These are phyloP conservation scores for Pythium rhizo-oryzae DNA, from an alignment of 352 stramenopile species.

Conservation along the genomic window DNA sequence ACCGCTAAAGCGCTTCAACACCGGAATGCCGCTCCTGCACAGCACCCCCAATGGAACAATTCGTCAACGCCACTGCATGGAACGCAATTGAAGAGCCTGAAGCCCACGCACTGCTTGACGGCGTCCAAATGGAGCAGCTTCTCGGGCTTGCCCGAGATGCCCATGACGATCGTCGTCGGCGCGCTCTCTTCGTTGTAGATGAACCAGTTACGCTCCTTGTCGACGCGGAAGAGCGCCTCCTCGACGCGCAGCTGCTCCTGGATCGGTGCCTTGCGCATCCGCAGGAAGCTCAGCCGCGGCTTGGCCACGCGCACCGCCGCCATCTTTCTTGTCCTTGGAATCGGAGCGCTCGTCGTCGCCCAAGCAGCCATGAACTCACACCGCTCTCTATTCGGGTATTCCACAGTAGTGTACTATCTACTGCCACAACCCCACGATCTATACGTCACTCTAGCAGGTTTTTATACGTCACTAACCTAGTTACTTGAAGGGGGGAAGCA, in stretches of 20 bases:
- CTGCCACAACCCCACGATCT: background rate
- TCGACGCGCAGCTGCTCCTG: constrained; percentile 90
- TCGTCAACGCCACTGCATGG: too few species aligned
- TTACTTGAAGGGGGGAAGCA: constrained; percentile 9
- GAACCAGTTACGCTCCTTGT: constrained; percentile 82
- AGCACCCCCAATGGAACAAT: too few species aligned
- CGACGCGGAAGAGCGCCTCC: constrained; percentile 92
- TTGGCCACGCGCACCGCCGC: constrained; percentile 26
- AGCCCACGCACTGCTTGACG: constrained; percentile 67
- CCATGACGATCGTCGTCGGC: constrained; percentile 91
- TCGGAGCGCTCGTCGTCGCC: background rate
- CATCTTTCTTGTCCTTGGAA: background rate
- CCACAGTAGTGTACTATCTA: background rate
- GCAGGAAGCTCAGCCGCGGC: constrained; percentile 72
- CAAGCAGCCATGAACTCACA: background rate
- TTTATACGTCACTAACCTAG: background rate
- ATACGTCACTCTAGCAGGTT: background rate
- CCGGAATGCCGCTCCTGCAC: constrained; percentile 73
- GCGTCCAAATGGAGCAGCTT: constrained; percentile 84
- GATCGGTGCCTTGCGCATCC: constrained; percentile 62
- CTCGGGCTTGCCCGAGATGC: constrained; percentile 95
- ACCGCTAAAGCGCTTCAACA: constrained; percentile 96
- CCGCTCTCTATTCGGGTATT: background rate
- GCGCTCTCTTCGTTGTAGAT: constrained; percentile 75
- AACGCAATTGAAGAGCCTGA: too few species aligned